Evolutionary conservation across 106 monocot species (phyloP).

Genomic region (Platanthera guangdongensis): DNA sequence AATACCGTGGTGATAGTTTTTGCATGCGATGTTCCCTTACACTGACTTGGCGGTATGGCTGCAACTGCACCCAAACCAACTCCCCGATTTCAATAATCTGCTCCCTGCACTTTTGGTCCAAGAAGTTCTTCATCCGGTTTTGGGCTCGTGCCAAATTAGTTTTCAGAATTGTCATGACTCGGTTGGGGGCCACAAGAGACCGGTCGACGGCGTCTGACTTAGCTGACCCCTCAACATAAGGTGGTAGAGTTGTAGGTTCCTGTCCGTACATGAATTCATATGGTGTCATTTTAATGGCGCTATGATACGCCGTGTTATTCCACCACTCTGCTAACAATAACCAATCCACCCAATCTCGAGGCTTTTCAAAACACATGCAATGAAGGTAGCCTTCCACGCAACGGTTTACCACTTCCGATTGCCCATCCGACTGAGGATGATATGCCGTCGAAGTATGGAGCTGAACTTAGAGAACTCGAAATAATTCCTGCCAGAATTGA

Average conservation of each 20-base stretch:
- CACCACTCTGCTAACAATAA: background rate
- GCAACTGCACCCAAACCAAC: background rate
- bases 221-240: background rate
- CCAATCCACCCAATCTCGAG: background rate
- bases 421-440: slow-evolving; percentile 3
- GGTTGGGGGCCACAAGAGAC: background rate
- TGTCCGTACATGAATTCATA: background rate
- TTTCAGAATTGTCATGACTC: too few relatives aligned
- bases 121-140: too few relatives aligned
- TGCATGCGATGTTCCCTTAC: background rate
- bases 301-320: background rate
- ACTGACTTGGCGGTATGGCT: too few relatives aligned
- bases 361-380: background rate
- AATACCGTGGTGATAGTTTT: too few relatives aligned
- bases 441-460: background rate
- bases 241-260: too few relatives aligned
- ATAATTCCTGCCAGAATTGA: background rate
- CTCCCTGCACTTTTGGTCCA: too few relatives aligned
- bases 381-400: background rate
- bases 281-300: background rate
- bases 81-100: background rate
- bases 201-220: background rate
- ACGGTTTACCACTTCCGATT: background rate
- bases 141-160: too few relatives aligned
- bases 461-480: background rate